Conservation (phyloP, 2,329 filamentous ascomycete species). For the Bisporella sp. region DNA sequence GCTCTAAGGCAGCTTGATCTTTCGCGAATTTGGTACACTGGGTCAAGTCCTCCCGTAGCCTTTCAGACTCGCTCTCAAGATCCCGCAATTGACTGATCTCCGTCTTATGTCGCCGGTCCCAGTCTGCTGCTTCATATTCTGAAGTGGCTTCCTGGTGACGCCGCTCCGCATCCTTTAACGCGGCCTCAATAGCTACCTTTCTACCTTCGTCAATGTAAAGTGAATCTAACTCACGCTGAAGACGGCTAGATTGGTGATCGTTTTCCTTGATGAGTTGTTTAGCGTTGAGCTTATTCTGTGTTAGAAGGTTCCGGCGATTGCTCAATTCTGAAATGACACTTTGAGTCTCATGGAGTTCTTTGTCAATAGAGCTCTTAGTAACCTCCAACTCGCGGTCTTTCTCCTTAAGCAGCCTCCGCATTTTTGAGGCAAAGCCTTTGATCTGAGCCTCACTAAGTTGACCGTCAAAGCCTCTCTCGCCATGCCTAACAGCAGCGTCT, state of each 20-base stretch:
- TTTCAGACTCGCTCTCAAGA: slow-evolving; percentile 66
- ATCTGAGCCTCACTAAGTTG: slow-evolving; percentile 70
- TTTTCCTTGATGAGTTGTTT: slow-evolving; percentile 67
- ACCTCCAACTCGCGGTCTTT: slow-evolving; percentile 74
- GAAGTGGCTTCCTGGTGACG: slow-evolving; percentile 55
- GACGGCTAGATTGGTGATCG: slow-evolving; percentile 58
- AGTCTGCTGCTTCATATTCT: slow-evolving; percentile 56
- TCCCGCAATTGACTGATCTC: slow-evolving; percentile 58
- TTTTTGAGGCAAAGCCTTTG: slow-evolving; percentile 67
- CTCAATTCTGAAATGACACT: slow-evolving; percentile 65
- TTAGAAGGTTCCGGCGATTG: slow-evolving; percentile 63
- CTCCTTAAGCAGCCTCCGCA: slow-evolving; percentile 68
- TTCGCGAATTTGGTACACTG: slow-evolving; percentile 75
- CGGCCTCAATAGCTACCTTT: slow-evolving; percentile 69
- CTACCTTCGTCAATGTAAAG: slow-evolving; percentile 82
- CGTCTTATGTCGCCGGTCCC: slow-evolving; percentile 63
- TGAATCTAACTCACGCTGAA: slow-evolving; percentile 63
- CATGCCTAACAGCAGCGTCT: slow-evolving; percentile 68
- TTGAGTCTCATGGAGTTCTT: slow-evolving; percentile 70
- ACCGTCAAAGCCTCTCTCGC: slow-evolving; percentile 77
- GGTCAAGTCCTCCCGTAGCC: slow-evolving; percentile 71
- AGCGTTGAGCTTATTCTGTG: slow-evolving; percentile 67
- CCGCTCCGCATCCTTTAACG: slow-evolving; percentile 60
- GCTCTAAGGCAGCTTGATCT: slow-evolving; percentile 77
- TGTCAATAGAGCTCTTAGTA: slow-evolving; percentile 63